Conservation (phyloP, 2,329 filamentous ascomycete genomes). For the Monilinia fructigena region DNA sequence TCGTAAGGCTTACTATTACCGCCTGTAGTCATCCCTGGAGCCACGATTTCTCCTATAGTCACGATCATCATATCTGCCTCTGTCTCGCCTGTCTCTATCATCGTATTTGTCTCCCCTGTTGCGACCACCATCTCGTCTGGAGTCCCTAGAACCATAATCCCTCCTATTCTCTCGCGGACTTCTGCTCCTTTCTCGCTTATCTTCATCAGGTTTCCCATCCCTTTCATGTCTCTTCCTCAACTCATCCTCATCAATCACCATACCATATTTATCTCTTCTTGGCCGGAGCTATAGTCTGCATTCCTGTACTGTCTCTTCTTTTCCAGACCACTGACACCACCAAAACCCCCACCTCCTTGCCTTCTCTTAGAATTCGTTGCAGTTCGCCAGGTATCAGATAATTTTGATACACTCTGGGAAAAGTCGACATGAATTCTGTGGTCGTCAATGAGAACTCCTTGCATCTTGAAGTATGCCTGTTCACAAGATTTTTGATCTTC, state of each 20-base stretch:
- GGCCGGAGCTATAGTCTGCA: constrained; percentile 39
- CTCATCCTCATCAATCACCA: constrained; percentile 78
- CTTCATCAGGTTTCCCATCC: constrained; percentile 38
- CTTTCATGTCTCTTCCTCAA: constrained; percentile 53
- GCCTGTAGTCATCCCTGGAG: constrained; percentile 18
- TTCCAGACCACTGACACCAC: constrained; percentile 83
- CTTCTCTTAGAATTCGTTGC: constrained; percentile 79
- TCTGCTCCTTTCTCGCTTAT: constrained; percentile 39
- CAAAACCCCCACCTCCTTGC: constrained; percentile 72
- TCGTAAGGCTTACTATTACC: background rate
- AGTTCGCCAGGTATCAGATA: constrained; percentile 86
- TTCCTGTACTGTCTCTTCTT: constrained; percentile 86
- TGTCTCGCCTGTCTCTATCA: constrained; percentile 29
- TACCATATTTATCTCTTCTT: constrained; percentile 60
- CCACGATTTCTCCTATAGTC: constrained; percentile 14
- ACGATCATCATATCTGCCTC: constrained; percentile 30
- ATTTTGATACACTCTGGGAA: constrained; percentile 85
- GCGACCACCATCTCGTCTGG: constrained; percentile 29
- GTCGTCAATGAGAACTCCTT: constrained; percentile 93
- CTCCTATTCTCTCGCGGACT: constrained; percentile 35
- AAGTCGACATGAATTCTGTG: constrained; percentile 98
- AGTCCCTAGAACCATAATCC: constrained; percentile 27
- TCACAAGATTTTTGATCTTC: constrained; percentile 91
- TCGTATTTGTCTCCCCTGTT: constrained; percentile 31
- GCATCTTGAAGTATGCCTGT: constrained; percentile 98